Base-by-base conservation (phyloP, 164 flowering plant species). In the Magnolia officinalis region DNA sequence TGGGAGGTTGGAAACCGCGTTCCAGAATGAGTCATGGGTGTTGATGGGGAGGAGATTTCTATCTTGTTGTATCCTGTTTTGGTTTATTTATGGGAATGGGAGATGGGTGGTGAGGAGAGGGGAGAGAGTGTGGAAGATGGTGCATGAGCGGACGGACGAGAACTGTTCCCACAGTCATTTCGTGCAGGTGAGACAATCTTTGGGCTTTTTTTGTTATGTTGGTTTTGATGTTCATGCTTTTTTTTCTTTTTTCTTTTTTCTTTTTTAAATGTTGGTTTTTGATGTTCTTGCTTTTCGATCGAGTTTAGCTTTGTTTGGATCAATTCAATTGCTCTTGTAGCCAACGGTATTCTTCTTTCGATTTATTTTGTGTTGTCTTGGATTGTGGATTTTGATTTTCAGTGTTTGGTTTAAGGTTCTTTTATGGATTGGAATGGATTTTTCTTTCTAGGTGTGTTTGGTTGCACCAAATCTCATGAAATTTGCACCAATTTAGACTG, bases 91-190 rank as follows among this genome's bases (percentile, higher is more conserved):
- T 8, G 29, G 74, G 45, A 29, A 59, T 55, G 74, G 70, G 81
- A 50, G 75, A 81, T 87, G 84, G 87, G 76, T 68, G 71, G 61
- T 82, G 82, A 75, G 20, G 64, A 31, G 21, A 63, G 74, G n/a
- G 3, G n/a, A 71, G 74, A 55, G 70, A 71, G 63, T 74, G 68
- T 73, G 63, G 82, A 81, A 76, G 77, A 78, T 84, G 81, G 73
- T 83, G 76, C 78, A 80, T 80, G 84, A 86, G 37, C 78, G 74
- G 78, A 73, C 50, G 4, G 72, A 51, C 26, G 29, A 63, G 68
- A 63, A 21, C 66, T 61, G 45, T 70, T 76, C 78, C 61, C 70
- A 63, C 68, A 63, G 51, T 65, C 20, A 66, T 50, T 72, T 49
- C n/a, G 75, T 21, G 72, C 84, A 85, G 87, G 89, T 86, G 52